Evolutionary conservation across 2,329 filamentous ascomycete species (phyloP).

Genomic region (Alternaria brassicicola): DNA sequence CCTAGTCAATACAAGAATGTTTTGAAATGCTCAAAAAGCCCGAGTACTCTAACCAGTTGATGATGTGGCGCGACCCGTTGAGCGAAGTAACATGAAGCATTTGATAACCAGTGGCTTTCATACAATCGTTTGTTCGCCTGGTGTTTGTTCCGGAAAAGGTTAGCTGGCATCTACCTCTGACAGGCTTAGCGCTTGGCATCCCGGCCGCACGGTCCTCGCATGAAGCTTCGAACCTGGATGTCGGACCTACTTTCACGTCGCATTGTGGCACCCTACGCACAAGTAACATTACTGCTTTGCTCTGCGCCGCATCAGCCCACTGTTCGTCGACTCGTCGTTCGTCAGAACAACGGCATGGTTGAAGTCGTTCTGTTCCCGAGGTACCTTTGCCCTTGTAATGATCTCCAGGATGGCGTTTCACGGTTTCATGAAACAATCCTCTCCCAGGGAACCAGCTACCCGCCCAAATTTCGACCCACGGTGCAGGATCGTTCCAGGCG

Average conservation of each 20-base stretch:
- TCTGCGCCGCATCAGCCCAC: not conserved
- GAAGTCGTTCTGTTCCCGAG: slow-evolving; percentile 1
- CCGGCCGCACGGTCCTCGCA: not conserved
- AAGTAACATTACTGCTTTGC: not conserved
- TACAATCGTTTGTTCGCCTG: not conserved
- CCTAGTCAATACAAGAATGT: not conserved
- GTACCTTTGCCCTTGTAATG: slow-evolving; percentile 16
- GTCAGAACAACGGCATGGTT: not conserved
- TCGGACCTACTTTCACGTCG: not conserved
- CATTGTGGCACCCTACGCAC: not conserved
- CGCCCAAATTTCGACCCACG: slow-evolving; percentile 4
- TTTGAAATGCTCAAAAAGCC: slow-evolving; percentile 4
- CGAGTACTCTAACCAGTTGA: not conserved
- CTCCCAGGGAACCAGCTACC: not conserved
- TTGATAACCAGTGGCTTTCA: not conserved
- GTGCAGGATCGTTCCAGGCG: not conserved
- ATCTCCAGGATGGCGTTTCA: slow-evolving; percentile 36
- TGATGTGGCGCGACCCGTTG: not conserved
- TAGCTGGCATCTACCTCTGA: slow-evolving; percentile 6
- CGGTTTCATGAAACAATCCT: slow-evolving; percentile 22
- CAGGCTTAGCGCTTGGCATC: slow-evolving; percentile 5
- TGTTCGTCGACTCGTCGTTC: not conserved
- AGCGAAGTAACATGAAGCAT: slow-evolving; percentile 7
- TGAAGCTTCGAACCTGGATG: not conserved
- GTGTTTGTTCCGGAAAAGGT: not conserved